phyloP scores from a whole-genome alignment of 495 filamentous ascomycete species.

The Penicillium nucicola region DNA sequence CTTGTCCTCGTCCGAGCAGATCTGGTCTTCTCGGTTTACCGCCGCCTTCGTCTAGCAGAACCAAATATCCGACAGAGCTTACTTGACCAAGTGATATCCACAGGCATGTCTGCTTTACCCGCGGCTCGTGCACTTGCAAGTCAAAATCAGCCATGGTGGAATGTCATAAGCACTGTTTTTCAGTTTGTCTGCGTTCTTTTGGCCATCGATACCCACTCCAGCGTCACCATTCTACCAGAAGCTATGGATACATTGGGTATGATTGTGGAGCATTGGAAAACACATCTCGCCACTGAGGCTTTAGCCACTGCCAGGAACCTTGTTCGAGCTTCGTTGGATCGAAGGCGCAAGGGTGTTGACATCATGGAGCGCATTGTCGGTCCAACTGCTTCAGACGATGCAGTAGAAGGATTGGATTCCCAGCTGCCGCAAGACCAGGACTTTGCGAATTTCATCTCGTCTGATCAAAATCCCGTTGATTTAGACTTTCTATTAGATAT shows the following conservation, averaged over 20 bases:
- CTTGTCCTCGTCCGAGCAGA: conserved; percentile 33
- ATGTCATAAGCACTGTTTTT: conserved; percentile 38
- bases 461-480: conserved; percentile 11
- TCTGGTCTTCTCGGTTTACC: conserved; percentile 35
- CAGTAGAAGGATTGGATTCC: background rate
- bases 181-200: conserved; percentile 43
- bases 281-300: conserved; percentile 37
- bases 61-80: conserved; percentile 13
- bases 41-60: conserved; percentile 34
- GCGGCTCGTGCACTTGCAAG: conserved; percentile 27
- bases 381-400: background rate
- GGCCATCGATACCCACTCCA: conserved; percentile 33
- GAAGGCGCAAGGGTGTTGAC: conserved; percentile 20
- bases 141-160: conserved; percentile 38
- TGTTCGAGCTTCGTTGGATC: conserved; percentile 20
- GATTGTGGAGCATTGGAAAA: conserved; percentile 28
- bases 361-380: conserved; percentile 14
- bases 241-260: conserved; percentile 36
- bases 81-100: conserved; percentile 17
- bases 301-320: conserved; percentile 34
- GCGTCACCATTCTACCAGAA: conserved; percentile 27
- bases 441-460: conserved; percentile 7
- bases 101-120: conserved; percentile 11
- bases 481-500: conserved; percentile 15
- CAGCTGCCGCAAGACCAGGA: conserved; percentile 4